phyloP scores from a whole-genome alignment of 306 rosid species.

The Citrullus colocynthis region DNA sequence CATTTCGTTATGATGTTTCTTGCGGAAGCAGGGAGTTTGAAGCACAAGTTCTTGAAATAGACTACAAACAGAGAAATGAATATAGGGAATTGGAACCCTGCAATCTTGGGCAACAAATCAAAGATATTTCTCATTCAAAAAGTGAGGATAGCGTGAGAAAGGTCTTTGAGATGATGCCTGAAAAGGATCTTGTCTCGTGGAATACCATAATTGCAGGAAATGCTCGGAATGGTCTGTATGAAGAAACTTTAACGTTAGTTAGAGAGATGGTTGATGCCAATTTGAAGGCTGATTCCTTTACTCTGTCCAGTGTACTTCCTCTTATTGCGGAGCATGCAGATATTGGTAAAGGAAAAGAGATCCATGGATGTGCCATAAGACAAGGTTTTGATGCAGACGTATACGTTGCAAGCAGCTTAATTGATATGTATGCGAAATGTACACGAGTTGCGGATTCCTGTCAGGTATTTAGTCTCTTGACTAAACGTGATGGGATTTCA shows the following conservation, averaged over 20 bases:
- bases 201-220: constrained; percentile 62
- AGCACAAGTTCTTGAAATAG: neutral
- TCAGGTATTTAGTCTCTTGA: constrained; percentile 32
- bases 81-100: neutral
- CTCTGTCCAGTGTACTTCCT: constrained; percentile 76
- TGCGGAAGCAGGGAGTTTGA: neutral
- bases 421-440: constrained; percentile 87
- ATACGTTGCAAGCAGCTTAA: constrained; percentile 67
- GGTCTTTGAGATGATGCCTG: constrained; percentile 60
- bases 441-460: constrained; percentile 33
- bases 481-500: constrained; percentile 40
- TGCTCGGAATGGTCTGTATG: constrained; percentile 53
- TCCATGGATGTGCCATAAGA: constrained; percentile 60
- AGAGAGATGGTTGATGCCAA: constrained; percentile 40
- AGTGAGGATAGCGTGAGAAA: constrained; percentile 30
- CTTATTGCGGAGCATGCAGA: constrained; percentile 54
- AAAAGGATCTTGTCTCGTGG: constrained; percentile 73
- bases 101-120: neutral
- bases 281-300: constrained; percentile 60
- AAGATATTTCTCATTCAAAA: neutral
- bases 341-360: constrained; percentile 62
- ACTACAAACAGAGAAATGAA: neutral
- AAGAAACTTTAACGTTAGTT: constrained; percentile 41
- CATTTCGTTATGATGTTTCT: constrained; percentile 2
- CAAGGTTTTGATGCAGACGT: constrained; percentile 52